These are phyloP conservation scores for Blastobotrys americana DNA, from an alignment of 805 yeast genomes.

Conservation along the genomic window DNA sequence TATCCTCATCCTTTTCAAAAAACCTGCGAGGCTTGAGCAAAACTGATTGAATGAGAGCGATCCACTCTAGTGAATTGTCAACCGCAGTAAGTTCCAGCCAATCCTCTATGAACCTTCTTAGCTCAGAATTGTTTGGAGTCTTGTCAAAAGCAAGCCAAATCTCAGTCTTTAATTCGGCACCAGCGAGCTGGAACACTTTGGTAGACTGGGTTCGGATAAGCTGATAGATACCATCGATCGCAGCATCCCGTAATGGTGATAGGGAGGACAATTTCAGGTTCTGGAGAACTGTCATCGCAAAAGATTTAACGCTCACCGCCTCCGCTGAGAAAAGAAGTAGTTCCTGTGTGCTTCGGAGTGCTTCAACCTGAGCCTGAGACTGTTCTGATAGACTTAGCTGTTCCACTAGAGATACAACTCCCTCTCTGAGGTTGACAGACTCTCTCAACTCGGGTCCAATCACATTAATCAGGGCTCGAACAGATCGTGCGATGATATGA, in stretches of 20 bases:
- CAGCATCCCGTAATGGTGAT: constrained; percentile 30
- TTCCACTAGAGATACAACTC: constrained; percentile 30
- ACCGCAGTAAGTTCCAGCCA: constrained; percentile 54
- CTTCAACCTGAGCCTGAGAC: constrained; percentile 28
- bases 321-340: constrained; percentile 40
- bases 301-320: constrained; percentile 27
- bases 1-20: constrained; percentile 35
- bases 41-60: constrained; percentile 41
- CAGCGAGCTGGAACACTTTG: constrained; percentile 34
- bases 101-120: constrained; percentile 42
- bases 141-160: constrained; percentile 55
- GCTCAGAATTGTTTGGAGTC: constrained; percentile 37
- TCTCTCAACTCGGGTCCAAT: constrained; percentile 51
- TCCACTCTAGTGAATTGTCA: constrained; percentile 45
- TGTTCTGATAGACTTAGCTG: constrained; percentile 29
- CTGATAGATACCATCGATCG: constrained; percentile 53
- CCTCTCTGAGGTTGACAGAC: constrained; percentile 16
- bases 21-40: constrained; percentile 39
- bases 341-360: constrained; percentile 40
- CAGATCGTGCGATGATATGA: constrained; percentile 37
- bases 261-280: constrained; percentile 16
- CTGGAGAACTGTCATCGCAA: constrained; percentile 22
- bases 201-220: constrained; percentile 49
- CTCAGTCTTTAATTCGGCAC: constrained; percentile 41
- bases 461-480: constrained; percentile 41